Percentiles rank a stretch among this genome's conserved stretches.
Conservation (phyloP, 2,329 filamentous ascomycete species). For the Colletotrichum lentis region DNA sequence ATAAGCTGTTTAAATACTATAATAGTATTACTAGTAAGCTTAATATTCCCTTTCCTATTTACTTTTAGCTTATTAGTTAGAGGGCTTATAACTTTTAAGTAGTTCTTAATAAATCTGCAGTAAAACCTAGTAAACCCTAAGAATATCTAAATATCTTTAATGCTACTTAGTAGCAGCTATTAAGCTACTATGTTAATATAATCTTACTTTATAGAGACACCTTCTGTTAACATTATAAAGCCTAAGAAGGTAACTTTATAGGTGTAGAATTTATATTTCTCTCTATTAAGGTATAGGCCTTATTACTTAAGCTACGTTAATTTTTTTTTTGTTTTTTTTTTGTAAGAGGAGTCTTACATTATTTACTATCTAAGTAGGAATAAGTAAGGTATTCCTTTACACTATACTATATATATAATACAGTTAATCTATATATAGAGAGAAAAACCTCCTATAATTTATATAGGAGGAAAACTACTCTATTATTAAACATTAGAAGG, state of each 20-base stretch:
- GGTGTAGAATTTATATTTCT: background rate
- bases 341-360: too few relatives aligned
- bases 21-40: fast-evolving
- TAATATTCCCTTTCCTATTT: background rate
- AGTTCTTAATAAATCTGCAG: background rate
- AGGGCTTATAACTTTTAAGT: background rate
- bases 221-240: background rate
- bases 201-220: background rate
- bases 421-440: too few relatives aligned
- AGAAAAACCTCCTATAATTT: too few relatives aligned
- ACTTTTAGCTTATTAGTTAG: background rate
- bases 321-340: too few relatives aligned
- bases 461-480: too few relatives aligned
- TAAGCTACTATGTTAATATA: background rate
- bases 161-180: background rate
- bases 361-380: too few relatives aligned
- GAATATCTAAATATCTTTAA: background rate
- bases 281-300: fast-evolving
- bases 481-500: too few relatives aligned
- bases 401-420: too few relatives aligned
- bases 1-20: background rate
- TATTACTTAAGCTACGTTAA: too few relatives aligned
- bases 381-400: too few relatives aligned
- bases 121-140: background rate
- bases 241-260: background rate